These are phyloP conservation scores for Scortechinia acanthostroma DNA, from an alignment of 2,329 filamentous ascomycete species.

Conservation along the genomic window DNA sequence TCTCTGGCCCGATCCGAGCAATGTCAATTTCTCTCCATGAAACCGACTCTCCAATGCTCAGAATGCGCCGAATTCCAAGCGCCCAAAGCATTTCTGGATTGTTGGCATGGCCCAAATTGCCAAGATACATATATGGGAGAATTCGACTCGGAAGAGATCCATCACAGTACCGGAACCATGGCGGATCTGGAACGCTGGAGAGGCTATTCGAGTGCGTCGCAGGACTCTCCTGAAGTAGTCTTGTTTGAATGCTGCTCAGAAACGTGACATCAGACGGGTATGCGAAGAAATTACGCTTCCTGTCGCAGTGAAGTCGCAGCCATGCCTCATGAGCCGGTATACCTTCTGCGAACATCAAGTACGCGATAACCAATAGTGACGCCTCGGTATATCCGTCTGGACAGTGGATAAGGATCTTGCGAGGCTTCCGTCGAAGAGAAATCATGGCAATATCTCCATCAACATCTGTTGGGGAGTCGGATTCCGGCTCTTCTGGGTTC, in stretches of 20 bases:
- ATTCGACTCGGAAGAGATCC: constrained; percentile 67
- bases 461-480: constrained; percentile 40
- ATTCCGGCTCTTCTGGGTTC: not conserved
- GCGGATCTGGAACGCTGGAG: constrained; percentile 32
- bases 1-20: constrained; percentile 47
- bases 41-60: constrained; percentile 65
- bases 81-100: constrained; percentile 58
- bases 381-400: constrained; percentile 71
- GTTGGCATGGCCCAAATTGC: constrained; percentile 67
- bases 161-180: constrained; percentile 62
- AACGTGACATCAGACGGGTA: constrained; percentile 65
- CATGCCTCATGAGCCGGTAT: constrained; percentile 63
- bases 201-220: constrained; percentile 16
- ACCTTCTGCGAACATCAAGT: constrained; percentile 67
- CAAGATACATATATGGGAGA: constrained; percentile 68
- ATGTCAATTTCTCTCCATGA: constrained; percentile 47
- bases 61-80: constrained; percentile 59
- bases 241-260: constrained; percentile 51
- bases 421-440: constrained; percentile 15
- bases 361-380: constrained; percentile 61
- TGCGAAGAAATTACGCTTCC: constrained; percentile 67
- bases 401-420: constrained; percentile 65
- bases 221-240: constrained; percentile 40
- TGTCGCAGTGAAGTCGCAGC: constrained; percentile 58
- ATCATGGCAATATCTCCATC: constrained; percentile 14